Evolutionary conservation across 1,284 basidiomycete genomes (phyloP).

Genomic region (Cutaneotrichosporon sp.): DNA sequence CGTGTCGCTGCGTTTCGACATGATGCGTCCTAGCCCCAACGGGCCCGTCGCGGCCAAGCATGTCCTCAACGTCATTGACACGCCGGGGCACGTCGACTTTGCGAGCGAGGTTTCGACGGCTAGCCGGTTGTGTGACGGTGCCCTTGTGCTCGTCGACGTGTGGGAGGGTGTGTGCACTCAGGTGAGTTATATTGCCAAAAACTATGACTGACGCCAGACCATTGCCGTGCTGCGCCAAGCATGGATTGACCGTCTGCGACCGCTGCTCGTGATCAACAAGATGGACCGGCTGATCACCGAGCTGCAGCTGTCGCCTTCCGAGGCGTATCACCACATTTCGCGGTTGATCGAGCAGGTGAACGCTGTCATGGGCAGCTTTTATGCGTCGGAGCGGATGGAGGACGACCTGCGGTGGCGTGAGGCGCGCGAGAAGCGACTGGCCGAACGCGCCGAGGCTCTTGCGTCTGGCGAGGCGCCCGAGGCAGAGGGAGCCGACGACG

Average conservation of each 20-base stretch:
- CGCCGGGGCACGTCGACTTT: slow-evolving; percentile 98
- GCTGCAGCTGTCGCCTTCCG: slow-evolving; percentile 80
- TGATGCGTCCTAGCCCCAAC: slow-evolving; percentile 56
- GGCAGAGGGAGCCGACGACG: slow-evolving; percentile 39
- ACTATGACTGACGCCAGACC: slow-evolving; percentile 57
- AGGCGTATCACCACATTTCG: slow-evolving; percentile 90
- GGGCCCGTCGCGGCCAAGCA: slow-evolving; percentile 39
- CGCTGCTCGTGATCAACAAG: slow-evolving; percentile 96
- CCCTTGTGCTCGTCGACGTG: slow-evolving; percentile 92
- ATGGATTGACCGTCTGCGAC: slow-evolving; percentile 82
- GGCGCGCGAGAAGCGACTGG: slow-evolving; percentile 75
- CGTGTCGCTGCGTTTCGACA: slow-evolving; percentile 70
- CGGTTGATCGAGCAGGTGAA: slow-evolving; percentile 97
- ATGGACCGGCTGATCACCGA: slow-evolving; percentile 93
- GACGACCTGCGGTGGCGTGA: slow-evolving; percentile 92
- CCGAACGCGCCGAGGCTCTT: slow-evolving; percentile 60
- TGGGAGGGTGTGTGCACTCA: slow-evolving; percentile 99
- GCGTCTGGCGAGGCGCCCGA: slow-evolving; percentile 36
- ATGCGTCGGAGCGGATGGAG: slow-evolving; percentile 93
- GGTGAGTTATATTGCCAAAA: slow-evolving; percentile 50
- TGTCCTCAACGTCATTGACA: slow-evolving; percentile 84
- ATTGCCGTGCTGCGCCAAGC: slow-evolving; percentile 92
- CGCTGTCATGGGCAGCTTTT: slow-evolving; percentile 95
- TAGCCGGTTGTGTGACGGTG: slow-evolving; percentile 88
- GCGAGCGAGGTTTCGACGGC: slow-evolving; percentile 95